Evolutionary conservation across 2,329 filamentous ascomycete species (phyloP), one percentile per base, ranked within the genome.

Genomic region (Fusarium euwallaceae): DNA sequence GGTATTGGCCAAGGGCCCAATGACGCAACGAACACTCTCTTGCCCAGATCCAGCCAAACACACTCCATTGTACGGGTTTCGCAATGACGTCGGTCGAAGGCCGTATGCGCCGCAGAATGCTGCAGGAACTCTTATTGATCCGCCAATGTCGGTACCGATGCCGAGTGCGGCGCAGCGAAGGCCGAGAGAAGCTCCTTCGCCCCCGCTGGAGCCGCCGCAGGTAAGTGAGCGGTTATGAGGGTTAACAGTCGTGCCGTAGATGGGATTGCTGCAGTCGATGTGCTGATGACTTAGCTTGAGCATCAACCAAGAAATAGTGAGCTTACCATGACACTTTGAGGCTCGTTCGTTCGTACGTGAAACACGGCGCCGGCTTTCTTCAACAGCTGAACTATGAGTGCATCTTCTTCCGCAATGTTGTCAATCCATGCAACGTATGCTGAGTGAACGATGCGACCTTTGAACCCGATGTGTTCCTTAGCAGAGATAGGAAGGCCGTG

Each of bases 341-440:
- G 91, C 9, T 92, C 86, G 66, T 92, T 93, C 0, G 92, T 93
- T 80, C 93, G 93, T 73, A 89, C 87, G 75, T 92, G 90, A n/a
- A 92, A 82, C 0, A 94, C 86, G 1, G 92, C 92, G 1, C 92
- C 92, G 0, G 90, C 84, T 20, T 86, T 84, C 29, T 89, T 82
- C 5, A 94, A 81, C 1, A 92, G 83, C 10, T 88, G 85, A 0
- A 93, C 88, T 0, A 87, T 85, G 0, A 72, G 63, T 1, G 75
- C 69, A 24, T 77, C 75, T n/a, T 53, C 39, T 7, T 62, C 41
- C 4, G 67, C 41, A 6, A 72, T 32, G 29, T 69, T 66, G 2
- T 76, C 71, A 11, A 69, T 61, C 29, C 56, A 67, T 9, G 66
- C 61, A 3, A 73, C 65, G 11, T 58, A 77, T 0, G 66, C 71